phyloP scores from a whole-genome alignment of 768 basidiomycete species.

The Termitomyces heimii region DNA sequence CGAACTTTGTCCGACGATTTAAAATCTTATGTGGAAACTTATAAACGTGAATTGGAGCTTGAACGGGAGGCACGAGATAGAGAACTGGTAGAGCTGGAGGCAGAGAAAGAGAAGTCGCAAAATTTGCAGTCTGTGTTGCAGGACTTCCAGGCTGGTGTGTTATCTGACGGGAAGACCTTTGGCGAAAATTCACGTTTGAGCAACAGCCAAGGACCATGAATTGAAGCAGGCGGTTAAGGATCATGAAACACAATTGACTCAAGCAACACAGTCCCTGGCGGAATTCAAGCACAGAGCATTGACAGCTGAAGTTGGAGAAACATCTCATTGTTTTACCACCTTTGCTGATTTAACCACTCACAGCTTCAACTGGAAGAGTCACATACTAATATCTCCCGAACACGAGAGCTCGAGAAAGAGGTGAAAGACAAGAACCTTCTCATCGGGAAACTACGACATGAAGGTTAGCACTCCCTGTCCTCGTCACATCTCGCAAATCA shows the following conservation, averaged over 20 bases:
- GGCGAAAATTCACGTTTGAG: constrained; percentile 3
- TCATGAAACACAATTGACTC: constrained; percentile 66
- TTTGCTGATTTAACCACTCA: neutral
- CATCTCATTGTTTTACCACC: neutral
- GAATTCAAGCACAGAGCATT: constrained; percentile 87
- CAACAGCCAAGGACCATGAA: constrained; percentile 84
- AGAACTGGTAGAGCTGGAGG: constrained; percentile 51
- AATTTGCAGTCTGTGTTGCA: constrained; percentile 92
- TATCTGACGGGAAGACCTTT: neutral
- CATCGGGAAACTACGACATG: constrained; percentile 92
- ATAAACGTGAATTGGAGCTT: constrained; percentile 62
- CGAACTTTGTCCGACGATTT: constrained; percentile 68
- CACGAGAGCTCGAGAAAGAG: constrained; percentile 78
- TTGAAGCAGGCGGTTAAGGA: constrained; percentile 80
- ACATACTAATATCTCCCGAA: constrained; percentile 55
- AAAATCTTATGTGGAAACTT: constrained; percentile 45
- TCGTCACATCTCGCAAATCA: neutral
- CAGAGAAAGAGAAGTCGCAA: constrained; percentile 64
- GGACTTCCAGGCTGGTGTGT: constrained; percentile 90
- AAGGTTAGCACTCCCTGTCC: constrained; percentile 45
- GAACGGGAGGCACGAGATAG: constrained; percentile 54
- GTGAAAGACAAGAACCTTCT: constrained; percentile 94
- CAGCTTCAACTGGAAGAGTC: constrained; percentile 76
- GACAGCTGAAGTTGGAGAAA: constrained; percentile 69
- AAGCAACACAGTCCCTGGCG: constrained; percentile 71